Base-by-base conservation (phyloP, 495 filamentous ascomycete species). In the Podospora didyma region DNA sequence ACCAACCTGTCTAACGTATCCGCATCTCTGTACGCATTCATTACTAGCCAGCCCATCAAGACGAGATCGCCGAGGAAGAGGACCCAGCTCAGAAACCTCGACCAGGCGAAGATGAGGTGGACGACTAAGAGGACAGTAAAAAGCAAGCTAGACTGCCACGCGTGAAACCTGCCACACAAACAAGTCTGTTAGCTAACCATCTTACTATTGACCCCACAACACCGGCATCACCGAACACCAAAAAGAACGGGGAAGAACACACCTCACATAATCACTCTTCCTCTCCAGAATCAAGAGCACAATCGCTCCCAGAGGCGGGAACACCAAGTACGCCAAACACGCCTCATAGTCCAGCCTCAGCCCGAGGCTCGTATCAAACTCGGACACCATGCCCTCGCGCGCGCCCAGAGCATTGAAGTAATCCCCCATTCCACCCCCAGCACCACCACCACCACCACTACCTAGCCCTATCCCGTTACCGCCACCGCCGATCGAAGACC, bases 191-290 rank as follows among this genome's bases (percentile, higher is more conserved):
- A 53, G 51, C 49, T 14, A 17, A 17, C 39, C 37, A 28, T 31
- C 9, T 31, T 31, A 9, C 26, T 9, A 3, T 4, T 9, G 3
- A 4, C 26, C 14, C 21, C 51, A 39, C 16, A 16, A 44, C 35
- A 44, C 3, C 0, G 26, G 34, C 6, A n/a, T n/a, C n/a, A 51
- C 12, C 44, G 1, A 21, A 14, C 34, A 9, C 26, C 22, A 12
- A 3, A 12, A 5, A 45, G 11, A 57, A 20, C n/a, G n/a, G 2
- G 46, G 1, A 7, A 21, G 45, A 49, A 82, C 85, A 47, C 70
- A 96, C 90, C 94, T 78, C 37, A 98, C 94, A 69, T 96, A 98
- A 73, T 97, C 94, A 63, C 91, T 96, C 80, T 94, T 93, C 63
- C 90, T 82, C 79, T 98, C 94, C 56, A 91, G 60, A 60, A 97